These are phyloP conservation scores for Tetrastigma voinierianum DNA, from an alignment of 164 flowering plant species.

Conservation along the genomic window DNA sequence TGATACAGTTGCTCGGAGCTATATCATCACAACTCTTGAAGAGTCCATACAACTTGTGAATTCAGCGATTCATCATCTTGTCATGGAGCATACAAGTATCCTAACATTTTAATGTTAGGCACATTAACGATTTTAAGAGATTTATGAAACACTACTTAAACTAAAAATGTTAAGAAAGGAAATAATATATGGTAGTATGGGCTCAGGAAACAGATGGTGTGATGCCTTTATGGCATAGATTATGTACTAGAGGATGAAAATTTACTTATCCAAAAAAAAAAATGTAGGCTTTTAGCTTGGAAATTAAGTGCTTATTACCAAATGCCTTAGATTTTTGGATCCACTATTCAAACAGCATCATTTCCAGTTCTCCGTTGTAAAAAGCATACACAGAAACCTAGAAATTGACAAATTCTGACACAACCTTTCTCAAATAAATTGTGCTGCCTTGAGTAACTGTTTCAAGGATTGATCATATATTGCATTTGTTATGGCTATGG, in stretches of 20 bases:
- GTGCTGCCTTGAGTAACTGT: not conserved
- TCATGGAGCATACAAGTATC: constrained; percentile 92
- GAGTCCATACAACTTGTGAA: constrained; percentile 84
- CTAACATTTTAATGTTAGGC: constrained; percentile 25
- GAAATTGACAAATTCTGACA: not conserved
- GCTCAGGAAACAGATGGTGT: not conserved
- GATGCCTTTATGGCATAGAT: no score
- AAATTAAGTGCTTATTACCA: not conserved
- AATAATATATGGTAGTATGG: not conserved
- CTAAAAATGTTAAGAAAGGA: no score
- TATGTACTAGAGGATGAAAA: no score
- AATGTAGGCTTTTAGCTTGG: not conserved
- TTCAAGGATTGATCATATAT: not conserved
- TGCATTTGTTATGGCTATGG: not conserved
- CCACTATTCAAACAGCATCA: not conserved
- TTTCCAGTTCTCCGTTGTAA: not conserved
- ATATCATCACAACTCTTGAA: constrained; percentile 83
- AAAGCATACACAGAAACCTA: not conserved
- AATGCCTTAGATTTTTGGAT: no score
- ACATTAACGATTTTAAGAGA: not conserved
- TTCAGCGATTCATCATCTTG: constrained; percentile 75
- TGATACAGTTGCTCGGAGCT: constrained; percentile 95
- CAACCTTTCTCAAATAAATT: not conserved
- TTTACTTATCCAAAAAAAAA: no score
- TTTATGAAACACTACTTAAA: not conserved